Evolutionary conservation across 2,329 filamentous ascomycete genomes (phyloP).

Genomic region (Herpotrichia juniperi): DNA sequence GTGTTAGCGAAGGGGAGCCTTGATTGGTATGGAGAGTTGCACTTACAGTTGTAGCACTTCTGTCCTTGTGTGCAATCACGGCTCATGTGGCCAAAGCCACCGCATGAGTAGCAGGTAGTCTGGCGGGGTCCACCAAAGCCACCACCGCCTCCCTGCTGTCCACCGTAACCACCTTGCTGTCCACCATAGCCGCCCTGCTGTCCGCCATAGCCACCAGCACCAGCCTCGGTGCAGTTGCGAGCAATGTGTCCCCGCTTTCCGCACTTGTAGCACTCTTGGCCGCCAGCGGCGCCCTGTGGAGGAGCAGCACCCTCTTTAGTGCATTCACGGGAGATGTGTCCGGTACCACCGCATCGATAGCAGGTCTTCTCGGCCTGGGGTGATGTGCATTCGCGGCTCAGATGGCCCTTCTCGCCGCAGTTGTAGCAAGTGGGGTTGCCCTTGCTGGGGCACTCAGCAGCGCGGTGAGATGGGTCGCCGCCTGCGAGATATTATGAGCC

Average conservation of each 20-base stretch:
- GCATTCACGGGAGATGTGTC: conserved; percentile 93
- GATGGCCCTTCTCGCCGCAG: conserved; percentile 56
- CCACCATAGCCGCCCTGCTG: conserved; percentile 44
- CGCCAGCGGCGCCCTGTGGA: conserved; percentile 47
- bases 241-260: conserved; percentile 96
- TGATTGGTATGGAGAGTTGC: neutral
- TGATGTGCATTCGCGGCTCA: conserved; percentile 85
- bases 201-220: conserved; percentile 54
- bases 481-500: conserved; percentile 40
- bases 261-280: conserved; percentile 92
- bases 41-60: conserved; percentile 98
- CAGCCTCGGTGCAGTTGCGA: conserved; percentile 79
- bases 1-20: conserved; percentile 24
- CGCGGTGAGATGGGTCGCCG: conserved; percentile 56
- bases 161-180: conserved; percentile 52
- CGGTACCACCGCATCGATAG: conserved; percentile 78
- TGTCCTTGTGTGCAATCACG: conserved; percentile 98
- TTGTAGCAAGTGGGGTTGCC: conserved; percentile 56
- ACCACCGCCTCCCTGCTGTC: conserved; percentile 52
- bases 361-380: conserved; percentile 83
- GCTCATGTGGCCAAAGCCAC: conserved; percentile 95
- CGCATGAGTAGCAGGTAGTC: conserved; percentile 93
- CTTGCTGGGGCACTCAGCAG: conserved; percentile 59
- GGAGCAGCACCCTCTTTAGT: conserved; percentile 58
- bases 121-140: conserved; percentile 50